Conservation (phyloP, 108 stramenopile genomes). For the Nitzschia inconspicua region DNA sequence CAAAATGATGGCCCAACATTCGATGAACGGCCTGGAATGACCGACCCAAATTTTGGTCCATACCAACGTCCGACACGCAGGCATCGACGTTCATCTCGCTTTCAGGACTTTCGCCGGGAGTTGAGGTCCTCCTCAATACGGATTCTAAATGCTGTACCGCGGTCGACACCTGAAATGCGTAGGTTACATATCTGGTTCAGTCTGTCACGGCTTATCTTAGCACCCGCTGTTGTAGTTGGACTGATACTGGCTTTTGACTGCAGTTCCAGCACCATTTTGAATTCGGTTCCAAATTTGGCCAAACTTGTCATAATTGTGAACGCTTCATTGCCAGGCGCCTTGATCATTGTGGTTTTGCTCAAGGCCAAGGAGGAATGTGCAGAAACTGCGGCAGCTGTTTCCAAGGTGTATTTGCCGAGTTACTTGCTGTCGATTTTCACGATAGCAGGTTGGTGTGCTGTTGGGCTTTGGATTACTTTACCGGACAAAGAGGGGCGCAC, state of each 20-base stretch:
- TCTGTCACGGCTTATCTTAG: slow-evolving; percentile 45
- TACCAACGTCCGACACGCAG: slow-evolving; percentile 1
- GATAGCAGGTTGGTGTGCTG: slow-evolving; percentile 65
- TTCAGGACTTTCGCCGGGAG: slow-evolving; percentile 21
- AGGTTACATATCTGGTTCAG: slow-evolving; percentile 64
- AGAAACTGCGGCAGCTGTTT: slow-evolving; percentile 57
- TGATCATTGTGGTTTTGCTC: slow-evolving; percentile 57
- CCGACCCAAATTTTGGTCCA: slow-evolving; percentile 20
- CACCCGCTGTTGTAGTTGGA: slow-evolving; percentile 51
- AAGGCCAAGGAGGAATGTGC: slow-evolving; percentile 47
- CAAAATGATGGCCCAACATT: slow-evolving; percentile 3
- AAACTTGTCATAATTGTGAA: slow-evolving; percentile 69
- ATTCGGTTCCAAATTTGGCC: slow-evolving; percentile 44
- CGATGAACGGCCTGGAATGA: slow-evolving; percentile 20
- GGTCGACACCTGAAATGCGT: slow-evolving; percentile 18
- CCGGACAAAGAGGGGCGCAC: slow-evolving; percentile 41
- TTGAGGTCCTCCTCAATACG: slow-evolving; percentile 17
- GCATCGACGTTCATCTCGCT: slow-evolving; percentile 15
- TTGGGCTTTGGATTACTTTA: slow-evolving; percentile 55
- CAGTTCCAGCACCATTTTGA: slow-evolving; percentile 27
- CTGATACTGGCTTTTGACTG: slow-evolving; percentile 60
- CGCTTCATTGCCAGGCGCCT: slow-evolving; percentile 57
- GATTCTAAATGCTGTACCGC: slow-evolving; percentile 8
- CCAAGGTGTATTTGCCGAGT: slow-evolving; percentile 56
- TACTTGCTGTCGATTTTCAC: slow-evolving; percentile 64